Conservation (phyloP, 306 rosid genomes). For the Ziziphus jujuba region DNA sequence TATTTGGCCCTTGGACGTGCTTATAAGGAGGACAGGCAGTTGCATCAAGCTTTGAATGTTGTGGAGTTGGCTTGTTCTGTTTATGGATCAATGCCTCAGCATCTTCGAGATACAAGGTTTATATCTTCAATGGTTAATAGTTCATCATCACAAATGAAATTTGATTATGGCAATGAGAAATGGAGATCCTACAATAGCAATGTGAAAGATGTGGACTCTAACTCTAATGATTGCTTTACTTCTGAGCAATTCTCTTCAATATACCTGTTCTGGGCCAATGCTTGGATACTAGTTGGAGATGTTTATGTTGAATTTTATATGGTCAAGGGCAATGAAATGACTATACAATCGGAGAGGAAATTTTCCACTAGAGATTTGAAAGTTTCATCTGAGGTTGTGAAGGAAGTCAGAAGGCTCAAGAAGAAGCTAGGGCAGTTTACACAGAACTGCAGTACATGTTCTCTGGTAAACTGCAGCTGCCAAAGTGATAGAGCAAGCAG, state of each 20-base stretch:
- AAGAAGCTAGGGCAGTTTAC: constrained; percentile 67
- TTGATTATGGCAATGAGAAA: constrained; percentile 39
- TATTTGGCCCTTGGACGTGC: constrained; percentile 95
- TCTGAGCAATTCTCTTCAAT: constrained; percentile 67
- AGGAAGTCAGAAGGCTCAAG: constrained; percentile 96
- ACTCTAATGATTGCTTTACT: constrained; percentile 37
- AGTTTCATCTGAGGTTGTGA: constrained; percentile 86
- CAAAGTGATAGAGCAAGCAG: constrained; percentile 95
- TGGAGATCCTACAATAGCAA: constrained; percentile 29
- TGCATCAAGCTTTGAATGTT: constrained; percentile 82
- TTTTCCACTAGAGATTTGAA: constrained; percentile 62
- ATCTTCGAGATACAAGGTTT: constrained; percentile 78
- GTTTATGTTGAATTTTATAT: constrained; percentile 72
- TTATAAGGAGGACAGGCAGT: constrained; percentile 76
- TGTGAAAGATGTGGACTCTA: constrained; percentile 38
- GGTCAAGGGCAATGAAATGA: constrained; percentile 45
- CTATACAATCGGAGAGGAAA: constrained; percentile 49
- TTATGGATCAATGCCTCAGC: constrained; percentile 97
- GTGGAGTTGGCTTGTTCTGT: constrained; percentile 87
- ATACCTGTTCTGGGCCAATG: constrained; percentile 92
- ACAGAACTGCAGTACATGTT: constrained; percentile 79
- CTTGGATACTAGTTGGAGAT: constrained; percentile 91
- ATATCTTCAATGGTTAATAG: constrained; percentile 79
- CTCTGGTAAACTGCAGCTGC: constrained; percentile 94
- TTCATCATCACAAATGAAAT: constrained; percentile 41